Base-by-base conservation (phyloP, 192 early-diverging fungal genomes). In the Podila epigama region DNA sequence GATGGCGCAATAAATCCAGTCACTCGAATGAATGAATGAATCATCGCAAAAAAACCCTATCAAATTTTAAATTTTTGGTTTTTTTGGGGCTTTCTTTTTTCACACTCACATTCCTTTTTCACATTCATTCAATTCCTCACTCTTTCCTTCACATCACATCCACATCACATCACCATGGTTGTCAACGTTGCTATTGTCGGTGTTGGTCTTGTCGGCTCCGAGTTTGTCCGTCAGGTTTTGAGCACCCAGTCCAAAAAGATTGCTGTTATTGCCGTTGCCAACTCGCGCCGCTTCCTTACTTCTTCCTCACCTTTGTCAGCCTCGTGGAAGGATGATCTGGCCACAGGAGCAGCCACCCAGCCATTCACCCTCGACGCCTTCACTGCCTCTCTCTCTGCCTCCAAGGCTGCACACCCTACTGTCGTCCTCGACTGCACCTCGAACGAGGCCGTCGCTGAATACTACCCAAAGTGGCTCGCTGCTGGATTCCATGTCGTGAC, bases 371-470 rank as follows among this genome's bases (percentile, higher is more conserved):
- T 94, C 34, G 68, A 51, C 11, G 56, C 60, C 42, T 91, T 92
- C 78, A 83, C 84, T 20, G 80, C 87, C 18, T 81, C 84, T 36
- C 73, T 92, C 15, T 50, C 71, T 32, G 25, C 65, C 41, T 81
- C 85, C 42, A 72, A 78, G 51, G 64, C 84, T 36, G 52, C 69
- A 12, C 79, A 77, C 16, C 90, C 89, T 5, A 87, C 89, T 31
- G 87, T 95, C 10, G 81, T 98, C 16, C 86, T 98, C 40, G 97
- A 98, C 79, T 96, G 95, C 82, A 97, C 96, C n/a, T 89, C 93
- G 15, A 89, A 87, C 79, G 90, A 94, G 57, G 58, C 80, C 9
- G 83, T 98, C 10, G 96, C 96, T 39, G 68, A 75, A 15, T 84
- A 81, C 58, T 99, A 99, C 80, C 96, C 96, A 32, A 55, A 70